phyloP scores from a whole-genome alignment of 129 eudicot genomes.

The Chrysanthemum makinoi region DNA sequence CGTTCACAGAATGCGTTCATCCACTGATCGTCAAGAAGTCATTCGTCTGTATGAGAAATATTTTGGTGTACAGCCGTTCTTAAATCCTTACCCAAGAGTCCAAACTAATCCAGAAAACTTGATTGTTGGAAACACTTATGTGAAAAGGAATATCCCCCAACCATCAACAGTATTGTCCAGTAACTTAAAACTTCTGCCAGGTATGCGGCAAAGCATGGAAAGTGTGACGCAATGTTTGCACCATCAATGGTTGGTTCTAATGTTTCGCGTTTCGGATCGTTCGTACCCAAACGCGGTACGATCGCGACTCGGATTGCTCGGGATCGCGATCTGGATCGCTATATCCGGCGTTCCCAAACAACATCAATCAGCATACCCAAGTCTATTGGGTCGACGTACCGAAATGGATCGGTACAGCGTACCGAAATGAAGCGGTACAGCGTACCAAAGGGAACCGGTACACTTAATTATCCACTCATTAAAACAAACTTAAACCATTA shows the following conservation, averaged over 20 bases:
- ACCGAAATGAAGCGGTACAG: too few relatives aligned
- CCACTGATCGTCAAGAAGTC: conserved; percentile 65
- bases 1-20: conserved; percentile 93
- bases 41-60: conserved; percentile 55
- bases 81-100: conserved; percentile 65
- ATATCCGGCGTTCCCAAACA: too few relatives aligned
- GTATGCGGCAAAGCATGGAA: conserved; percentile 64
- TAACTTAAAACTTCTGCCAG: conserved; percentile 71
- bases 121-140: conserved; percentile 47
- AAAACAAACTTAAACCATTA: too few relatives aligned
- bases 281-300: too few relatives aligned
- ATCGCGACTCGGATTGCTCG: too few relatives aligned
- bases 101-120: conserved; percentile 50
- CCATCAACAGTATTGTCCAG: conserved; percentile 37
- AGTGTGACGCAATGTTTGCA: conserved; percentile 66
- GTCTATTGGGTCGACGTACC: too few relatives aligned
- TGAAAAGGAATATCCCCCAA: conserved; percentile 48
- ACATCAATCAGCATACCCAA: too few relatives aligned
- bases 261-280: too few relatives aligned
- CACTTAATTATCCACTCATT: too few relatives aligned
- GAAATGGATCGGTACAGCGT: too few relatives aligned
- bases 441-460: too few relatives aligned
- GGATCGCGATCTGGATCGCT: too few relatives aligned
- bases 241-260: conserved; percentile 84
- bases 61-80: conserved; percentile 48